These are phyloP conservation scores for Nitzschia inconspicua DNA, from an alignment of 108 stramenopile genomes.

Conservation along the genomic window DNA sequence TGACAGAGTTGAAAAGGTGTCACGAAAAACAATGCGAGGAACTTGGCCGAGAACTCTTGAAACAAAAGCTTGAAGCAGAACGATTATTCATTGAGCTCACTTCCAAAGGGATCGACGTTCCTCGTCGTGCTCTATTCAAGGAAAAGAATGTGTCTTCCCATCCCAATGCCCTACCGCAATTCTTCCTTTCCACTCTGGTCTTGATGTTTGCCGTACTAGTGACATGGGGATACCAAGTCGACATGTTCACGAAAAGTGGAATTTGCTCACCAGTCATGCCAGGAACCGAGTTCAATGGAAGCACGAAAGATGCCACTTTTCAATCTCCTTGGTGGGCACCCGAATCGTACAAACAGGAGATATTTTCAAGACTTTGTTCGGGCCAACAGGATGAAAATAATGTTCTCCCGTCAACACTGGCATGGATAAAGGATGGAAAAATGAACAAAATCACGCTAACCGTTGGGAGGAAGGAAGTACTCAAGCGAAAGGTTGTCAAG, in stretches of 20 bases:
- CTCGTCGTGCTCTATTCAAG: background rate
- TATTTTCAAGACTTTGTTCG: background rate
- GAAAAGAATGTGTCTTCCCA: background rate
- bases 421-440: conserved; percentile 15
- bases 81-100: conserved; percentile 16
- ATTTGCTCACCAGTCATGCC: conserved; percentile 23
- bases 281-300: background rate
- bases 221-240: background rate
- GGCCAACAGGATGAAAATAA: background rate
- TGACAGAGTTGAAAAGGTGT: conserved; percentile 8
- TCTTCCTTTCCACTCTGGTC: background rate
- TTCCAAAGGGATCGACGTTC: conserved; percentile 4
- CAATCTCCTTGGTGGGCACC: conserved; percentile 32
- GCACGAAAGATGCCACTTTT: conserved; percentile 4
- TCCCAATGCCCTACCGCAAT: background rate
- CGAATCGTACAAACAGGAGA: conserved; percentile 1
- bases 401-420: conserved; percentile 1
- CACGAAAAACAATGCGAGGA: conserved; percentile 28
- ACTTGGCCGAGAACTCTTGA: conserved; percentile 16
- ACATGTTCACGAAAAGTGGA: conserved; percentile 1
- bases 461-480: background rate
- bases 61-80: conserved; percentile 28
- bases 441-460: conserved; percentile 8
- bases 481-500: conserved; percentile 9
- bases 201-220: background rate